These are phyloP conservation scores for Styphnolobium japonicum DNA, from an alignment of 306 rosid genomes.

Conservation along the genomic window DNA sequence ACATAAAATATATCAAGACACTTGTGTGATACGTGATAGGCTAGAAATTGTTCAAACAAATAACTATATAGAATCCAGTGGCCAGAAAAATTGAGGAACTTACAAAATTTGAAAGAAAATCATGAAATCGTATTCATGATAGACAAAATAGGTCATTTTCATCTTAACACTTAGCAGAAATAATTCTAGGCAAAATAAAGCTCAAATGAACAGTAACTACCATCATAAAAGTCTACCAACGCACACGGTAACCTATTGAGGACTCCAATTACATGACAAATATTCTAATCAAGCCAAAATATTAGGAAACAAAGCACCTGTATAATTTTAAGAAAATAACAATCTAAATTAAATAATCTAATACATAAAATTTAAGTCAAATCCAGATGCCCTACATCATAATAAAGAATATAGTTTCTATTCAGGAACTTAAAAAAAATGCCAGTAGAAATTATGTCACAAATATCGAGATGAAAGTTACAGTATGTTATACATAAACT, in stretches of 20 bases:
- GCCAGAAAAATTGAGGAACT: not conserved
- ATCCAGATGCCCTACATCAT: not conserved
- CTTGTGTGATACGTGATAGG: not conserved
- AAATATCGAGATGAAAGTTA: not conserved
- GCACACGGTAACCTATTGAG: not conserved
- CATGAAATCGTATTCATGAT: not conserved
- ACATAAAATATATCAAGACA: not conserved
- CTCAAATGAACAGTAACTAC: not conserved
- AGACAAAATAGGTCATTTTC: not conserved
- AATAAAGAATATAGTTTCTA: not conserved
- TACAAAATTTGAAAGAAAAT: not conserved
- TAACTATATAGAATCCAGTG: not conserved
- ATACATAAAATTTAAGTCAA: not conserved
- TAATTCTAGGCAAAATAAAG: not conserved
- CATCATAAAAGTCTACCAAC: not conserved
- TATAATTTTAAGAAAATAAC: not conserved
- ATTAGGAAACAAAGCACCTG: not conserved
- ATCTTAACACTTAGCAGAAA: not conserved
- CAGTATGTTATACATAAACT: not conserved
- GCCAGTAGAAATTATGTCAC: not conserved
- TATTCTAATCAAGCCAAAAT: constrained; percentile 2
- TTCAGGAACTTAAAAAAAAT: not conserved
- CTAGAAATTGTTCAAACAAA: not conserved
- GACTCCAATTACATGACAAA: constrained; percentile 2
- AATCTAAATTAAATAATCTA: not conserved